Conservation (phyloP, 2,329 filamentous ascomycete genomes). For the Talaromyces piceae region DNA sequence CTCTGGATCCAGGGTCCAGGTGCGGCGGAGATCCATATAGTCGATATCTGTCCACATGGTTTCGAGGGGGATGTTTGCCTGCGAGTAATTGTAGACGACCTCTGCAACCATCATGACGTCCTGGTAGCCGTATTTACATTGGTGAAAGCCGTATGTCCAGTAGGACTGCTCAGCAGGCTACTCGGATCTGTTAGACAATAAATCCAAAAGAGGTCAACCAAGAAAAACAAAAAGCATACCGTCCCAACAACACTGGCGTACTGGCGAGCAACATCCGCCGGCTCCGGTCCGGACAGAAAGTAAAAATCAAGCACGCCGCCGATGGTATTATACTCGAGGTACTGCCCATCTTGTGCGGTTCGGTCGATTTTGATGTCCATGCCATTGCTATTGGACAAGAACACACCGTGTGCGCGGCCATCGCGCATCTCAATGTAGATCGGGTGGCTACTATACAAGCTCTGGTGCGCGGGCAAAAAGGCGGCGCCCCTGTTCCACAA, state of each 20-base stretch:
- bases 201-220: neutral
- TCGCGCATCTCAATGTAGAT: conserved; percentile 67
- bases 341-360: conserved; percentile 50
- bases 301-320: conserved; percentile 73
- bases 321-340: conserved; percentile 71
- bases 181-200: neutral
- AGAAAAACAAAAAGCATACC: conserved; percentile 15
- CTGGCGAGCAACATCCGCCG: conserved; percentile 52
- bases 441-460: conserved; percentile 67
- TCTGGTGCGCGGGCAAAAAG: conserved; percentile 51
- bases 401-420: conserved; percentile 53
- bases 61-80: conserved; percentile 35
- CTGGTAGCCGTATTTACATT: conserved; percentile 58
- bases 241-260: conserved; percentile 50
- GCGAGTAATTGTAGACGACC: conserved; percentile 37
- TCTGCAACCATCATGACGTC: conserved; percentile 40
- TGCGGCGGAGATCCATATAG: conserved; percentile 31
- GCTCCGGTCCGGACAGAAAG: conserved; percentile 54
- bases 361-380: conserved; percentile 72
- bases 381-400: conserved; percentile 64
- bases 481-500: conserved; percentile 64
- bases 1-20: conserved; percentile 34
- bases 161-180: conserved; percentile 70
- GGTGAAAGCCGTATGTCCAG: conserved; percentile 63
- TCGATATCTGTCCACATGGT: conserved; percentile 43